Evolutionary conservation across 2,329 filamentous ascomycete genomes (phyloP).

Genomic region (Parascedosporium putredinis): DNA sequence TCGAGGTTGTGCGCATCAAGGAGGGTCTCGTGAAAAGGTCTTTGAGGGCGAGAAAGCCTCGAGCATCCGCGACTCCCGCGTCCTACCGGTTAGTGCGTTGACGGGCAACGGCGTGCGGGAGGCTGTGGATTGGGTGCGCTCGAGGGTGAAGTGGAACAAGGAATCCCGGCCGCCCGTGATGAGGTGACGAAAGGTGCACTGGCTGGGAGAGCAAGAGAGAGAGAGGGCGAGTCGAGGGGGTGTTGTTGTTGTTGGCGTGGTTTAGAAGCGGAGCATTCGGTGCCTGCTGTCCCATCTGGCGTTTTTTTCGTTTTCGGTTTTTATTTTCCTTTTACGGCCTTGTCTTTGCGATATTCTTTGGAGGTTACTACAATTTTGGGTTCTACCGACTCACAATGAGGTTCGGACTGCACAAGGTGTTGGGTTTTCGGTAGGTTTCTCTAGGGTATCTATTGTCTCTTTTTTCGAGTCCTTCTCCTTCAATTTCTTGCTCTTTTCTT

Average conservation of each 20-base stretch:
- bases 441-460: constrained; percentile 10
- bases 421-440: not conserved
- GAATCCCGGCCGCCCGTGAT: constrained; percentile 85
- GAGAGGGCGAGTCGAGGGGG: constrained; percentile 1
- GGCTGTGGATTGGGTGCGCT: constrained; percentile 94
- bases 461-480: no score
- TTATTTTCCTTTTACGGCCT: no score
- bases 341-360: no score
- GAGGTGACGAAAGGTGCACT: constrained; percentile 62
- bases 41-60: constrained; percentile 88
- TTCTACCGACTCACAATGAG: constrained; percentile 8
- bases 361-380: not conserved
- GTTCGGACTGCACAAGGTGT: constrained; percentile 11
- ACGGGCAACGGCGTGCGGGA: constrained; percentile 80
- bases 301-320: no score
- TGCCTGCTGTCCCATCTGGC: no score
- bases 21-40: constrained; percentile 91
- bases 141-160: constrained; percentile 91
- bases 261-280: no score
- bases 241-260: no score
- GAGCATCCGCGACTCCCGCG: constrained; percentile 79
- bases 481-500: constrained; percentile 11
- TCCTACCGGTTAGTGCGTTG: constrained; percentile 84
- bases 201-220: not conserved
- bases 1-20: constrained; percentile 95